Percentiles rank a stretch among this genome's conserved stretches.
phyloP scores from a whole-genome alignment of 2,329 filamentous ascomycete species.

The Neofusicoccum kwambonambiense region DNA sequence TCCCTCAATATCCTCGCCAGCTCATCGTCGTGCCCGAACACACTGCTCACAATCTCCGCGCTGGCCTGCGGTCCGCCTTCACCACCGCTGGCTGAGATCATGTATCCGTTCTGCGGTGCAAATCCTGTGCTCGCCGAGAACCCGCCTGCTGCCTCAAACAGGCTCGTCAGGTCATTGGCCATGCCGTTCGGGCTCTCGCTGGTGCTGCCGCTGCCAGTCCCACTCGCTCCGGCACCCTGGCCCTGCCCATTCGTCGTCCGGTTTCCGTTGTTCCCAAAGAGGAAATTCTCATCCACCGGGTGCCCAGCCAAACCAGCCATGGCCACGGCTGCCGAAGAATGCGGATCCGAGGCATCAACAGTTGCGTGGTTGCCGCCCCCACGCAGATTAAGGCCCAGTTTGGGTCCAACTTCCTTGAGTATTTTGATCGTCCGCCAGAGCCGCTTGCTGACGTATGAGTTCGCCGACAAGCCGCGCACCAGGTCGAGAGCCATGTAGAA shows the following conservation, averaged over 20 bases:
- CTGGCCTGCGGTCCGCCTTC: constrained; percentile 28
- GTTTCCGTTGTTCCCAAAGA: constrained; percentile 40
- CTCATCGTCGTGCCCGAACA: constrained; percentile 58
- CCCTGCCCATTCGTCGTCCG: constrained; percentile 9
- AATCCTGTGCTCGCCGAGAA: constrained; percentile 29
- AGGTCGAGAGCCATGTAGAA: constrained; percentile 77
- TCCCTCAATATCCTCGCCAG: constrained; percentile 59
- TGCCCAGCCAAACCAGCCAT: constrained; percentile 66
- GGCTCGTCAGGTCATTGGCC: constrained; percentile 61
- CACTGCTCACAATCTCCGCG: constrained; percentile 33
- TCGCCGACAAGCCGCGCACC: constrained; percentile 68
- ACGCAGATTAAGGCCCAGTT: constrained; percentile 59
- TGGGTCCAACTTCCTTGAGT: constrained; percentile 69
- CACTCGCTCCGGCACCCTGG: background rate
- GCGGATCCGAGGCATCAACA: constrained; percentile 51
- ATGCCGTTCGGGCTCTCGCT: constrained; percentile 60
- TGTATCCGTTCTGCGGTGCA: constrained; percentile 25
- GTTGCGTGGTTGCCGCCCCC: constrained; percentile 24
- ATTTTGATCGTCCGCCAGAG: constrained; percentile 71
- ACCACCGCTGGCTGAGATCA: constrained; percentile 42
- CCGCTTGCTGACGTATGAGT: constrained; percentile 69
- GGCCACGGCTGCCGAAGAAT: constrained; percentile 62
- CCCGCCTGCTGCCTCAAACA: constrained; percentile 63
- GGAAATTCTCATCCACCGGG: constrained; percentile 56
- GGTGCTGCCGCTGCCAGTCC: constrained; percentile 16